phyloP scores from a whole-genome alignment of 805 yeast genomes.

The Huiozyma naganishii region DNA sequence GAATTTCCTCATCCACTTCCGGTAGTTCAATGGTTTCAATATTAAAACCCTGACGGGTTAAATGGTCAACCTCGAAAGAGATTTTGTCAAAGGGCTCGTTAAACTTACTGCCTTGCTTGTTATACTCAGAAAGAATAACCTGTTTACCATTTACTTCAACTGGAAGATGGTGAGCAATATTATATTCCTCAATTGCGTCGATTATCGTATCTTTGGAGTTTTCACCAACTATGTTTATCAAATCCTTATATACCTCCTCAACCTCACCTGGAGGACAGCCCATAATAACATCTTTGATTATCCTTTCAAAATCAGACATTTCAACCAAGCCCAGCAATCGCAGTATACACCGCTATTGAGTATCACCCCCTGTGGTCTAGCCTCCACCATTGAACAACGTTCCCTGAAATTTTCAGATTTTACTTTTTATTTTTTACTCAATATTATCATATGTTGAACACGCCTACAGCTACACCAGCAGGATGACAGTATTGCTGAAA shows the following conservation, averaged over 20 bases:
- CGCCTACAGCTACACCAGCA: too few relatives aligned
- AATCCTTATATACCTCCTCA: conserved; percentile 29
- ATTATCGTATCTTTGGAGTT: conserved; percentile 26
- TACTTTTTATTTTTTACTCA: too few relatives aligned
- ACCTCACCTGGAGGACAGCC: conserved; percentile 29
- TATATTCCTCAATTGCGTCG: conserved; percentile 32
- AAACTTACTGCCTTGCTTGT: conserved; percentile 41
- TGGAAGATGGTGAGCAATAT: conserved; percentile 27
- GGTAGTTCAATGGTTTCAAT: conserved; percentile 15
- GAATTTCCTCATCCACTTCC: conserved; percentile 10
- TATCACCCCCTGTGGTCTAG: too few relatives aligned
- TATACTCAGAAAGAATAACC: conserved; percentile 39
- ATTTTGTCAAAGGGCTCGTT: conserved; percentile 41
- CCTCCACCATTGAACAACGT: too few relatives aligned
- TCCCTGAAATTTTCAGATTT: too few relatives aligned
- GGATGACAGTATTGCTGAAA: too few relatives aligned
- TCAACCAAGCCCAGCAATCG: not conserved
- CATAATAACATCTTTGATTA: conserved; percentile 20
- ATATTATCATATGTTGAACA: too few relatives aligned
- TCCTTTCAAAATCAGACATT: conserved; percentile 14
- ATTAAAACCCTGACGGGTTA: conserved; percentile 38
- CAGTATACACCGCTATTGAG: too few relatives aligned
- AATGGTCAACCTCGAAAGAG: conserved; percentile 50
- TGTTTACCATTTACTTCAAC: conserved; percentile 27
- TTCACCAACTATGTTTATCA: conserved; percentile 34